phyloP scores from a whole-genome alignment of 495 filamentous ascomycete species.

The Penicillium riverlandense region DNA sequence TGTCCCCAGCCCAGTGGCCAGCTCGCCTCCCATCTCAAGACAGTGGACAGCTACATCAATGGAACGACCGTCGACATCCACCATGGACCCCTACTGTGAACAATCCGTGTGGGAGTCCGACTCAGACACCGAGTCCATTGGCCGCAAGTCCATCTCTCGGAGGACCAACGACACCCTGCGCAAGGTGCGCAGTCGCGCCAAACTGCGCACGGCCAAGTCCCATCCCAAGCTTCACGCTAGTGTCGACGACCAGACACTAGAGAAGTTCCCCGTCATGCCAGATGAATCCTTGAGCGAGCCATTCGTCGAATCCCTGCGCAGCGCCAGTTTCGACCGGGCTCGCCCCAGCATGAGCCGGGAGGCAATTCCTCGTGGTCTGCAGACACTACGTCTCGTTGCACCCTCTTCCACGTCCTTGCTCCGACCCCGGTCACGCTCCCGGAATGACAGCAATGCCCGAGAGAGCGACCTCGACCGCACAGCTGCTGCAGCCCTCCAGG shows the following conservation, averaged over 20 bases:
- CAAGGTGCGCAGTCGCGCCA: slow-evolving; percentile 41
- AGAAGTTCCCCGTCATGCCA: slow-evolving; percentile 29
- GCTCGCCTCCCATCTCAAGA: slow-evolving; percentile 29
- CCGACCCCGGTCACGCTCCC: slow-evolving; percentile 19
- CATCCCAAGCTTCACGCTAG: slow-evolving; percentile 27
- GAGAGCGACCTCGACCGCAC: slow-evolving; percentile 30
- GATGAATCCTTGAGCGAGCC: slow-evolving; percentile 13
- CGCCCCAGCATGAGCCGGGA: slow-evolving; percentile 14
- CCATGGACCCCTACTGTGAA: slow-evolving; percentile 33
- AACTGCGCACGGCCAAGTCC: slow-evolving; percentile 38
- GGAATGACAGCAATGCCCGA: slow-evolving; percentile 19
- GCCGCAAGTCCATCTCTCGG: slow-evolving; percentile 31
- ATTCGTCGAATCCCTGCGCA: slow-evolving; percentile 5
- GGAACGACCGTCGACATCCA: slow-evolving; percentile 36
- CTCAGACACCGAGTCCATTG: slow-evolving; percentile 32
- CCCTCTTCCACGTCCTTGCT: slow-evolving; percentile 34
- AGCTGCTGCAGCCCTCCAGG: slow-evolving; percentile 34
- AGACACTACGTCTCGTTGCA: slow-evolving; percentile 32
- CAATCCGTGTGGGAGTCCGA: slow-evolving; percentile 44
- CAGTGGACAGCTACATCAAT: slow-evolving; percentile 31
- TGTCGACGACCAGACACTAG: slow-evolving; percentile 14
- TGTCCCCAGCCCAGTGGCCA: slow-evolving; percentile 29
- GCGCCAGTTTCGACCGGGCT: slow-evolving; percentile 15
- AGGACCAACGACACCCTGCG: slow-evolving; percentile 38
- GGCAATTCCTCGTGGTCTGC: slow-evolving; percentile 18